These are phyloP conservation scores for Apophysomyces ossiformis DNA, from an alignment of 371 early-diverging fungal species.

Conservation along the genomic window DNA sequence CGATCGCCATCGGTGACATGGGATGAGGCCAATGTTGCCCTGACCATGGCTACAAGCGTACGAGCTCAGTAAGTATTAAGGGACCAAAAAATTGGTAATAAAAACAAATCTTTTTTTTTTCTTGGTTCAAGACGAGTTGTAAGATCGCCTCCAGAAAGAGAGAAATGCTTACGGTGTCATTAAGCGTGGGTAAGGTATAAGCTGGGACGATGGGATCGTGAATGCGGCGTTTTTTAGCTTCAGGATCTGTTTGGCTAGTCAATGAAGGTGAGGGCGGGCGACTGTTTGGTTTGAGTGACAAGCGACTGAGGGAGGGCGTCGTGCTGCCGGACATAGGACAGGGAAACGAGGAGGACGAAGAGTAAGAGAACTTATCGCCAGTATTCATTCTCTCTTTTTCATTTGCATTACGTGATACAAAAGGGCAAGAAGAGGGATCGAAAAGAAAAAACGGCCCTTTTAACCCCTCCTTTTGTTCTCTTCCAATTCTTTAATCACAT, in stretches of 20 bases:
- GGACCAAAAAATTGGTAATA: too few species aligned
- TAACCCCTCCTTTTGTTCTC: slow-evolving; percentile 8
- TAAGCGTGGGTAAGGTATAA: neutral
- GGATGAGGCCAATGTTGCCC: neutral
- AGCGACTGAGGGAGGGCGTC: slow-evolving; percentile 1
- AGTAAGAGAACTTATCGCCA: slow-evolving; percentile 1
- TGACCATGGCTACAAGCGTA: slow-evolving; percentile 1
- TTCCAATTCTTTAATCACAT: slow-evolving; percentile 4
- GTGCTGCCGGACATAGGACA: slow-evolving; percentile 11
- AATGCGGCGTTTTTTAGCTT: slow-evolving; percentile 1
- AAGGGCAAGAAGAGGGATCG: neutral
- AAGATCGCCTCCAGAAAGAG: neutral
- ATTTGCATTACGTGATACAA: slow-evolving; percentile 11
- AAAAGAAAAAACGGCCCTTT: neutral
- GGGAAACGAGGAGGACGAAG: neutral
- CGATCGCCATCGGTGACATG: neutral
- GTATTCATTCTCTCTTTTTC: slow-evolving; percentile 7
- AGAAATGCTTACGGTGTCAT: neutral
- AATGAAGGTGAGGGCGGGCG: neutral
- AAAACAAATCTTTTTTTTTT: too few species aligned
- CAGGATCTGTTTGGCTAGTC: neutral
- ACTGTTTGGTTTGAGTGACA: slow-evolving; percentile 5
- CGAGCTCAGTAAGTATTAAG: neutral
- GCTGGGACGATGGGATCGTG: neutral
- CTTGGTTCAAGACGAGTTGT: too few species aligned